Percentiles rank a stretch among this genome's conserved stretches.
Conservation (phyloP, 495 filamentous ascomycete species). For the Penicillium malachiteum region DNA sequence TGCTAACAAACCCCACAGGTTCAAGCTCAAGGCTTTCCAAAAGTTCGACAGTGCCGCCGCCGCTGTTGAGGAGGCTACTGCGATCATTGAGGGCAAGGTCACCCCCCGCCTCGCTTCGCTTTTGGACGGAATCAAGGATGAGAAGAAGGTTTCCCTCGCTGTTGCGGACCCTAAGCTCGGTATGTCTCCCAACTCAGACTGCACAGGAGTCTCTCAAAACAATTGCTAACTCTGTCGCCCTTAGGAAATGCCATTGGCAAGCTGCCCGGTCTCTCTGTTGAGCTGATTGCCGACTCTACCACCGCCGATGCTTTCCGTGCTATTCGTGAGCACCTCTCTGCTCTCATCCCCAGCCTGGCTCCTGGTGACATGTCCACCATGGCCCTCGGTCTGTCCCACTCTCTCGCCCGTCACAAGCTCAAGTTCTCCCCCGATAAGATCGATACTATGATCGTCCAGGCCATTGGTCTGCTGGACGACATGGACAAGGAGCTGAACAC, state of each 20-base stretch:
- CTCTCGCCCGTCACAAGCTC: constrained; percentile 94
- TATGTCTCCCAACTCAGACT: constrained; percentile 33
- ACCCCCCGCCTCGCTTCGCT: constrained; percentile 83
- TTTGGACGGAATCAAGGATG: constrained; percentile 88
- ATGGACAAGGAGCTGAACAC: constrained; percentile 98
- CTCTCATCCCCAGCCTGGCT: constrained; percentile 85
- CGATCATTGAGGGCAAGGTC: constrained; percentile 90
- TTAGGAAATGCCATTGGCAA: constrained; percentile 84
- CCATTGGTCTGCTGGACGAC: constrained; percentile 90
- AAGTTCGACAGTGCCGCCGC: constrained; percentile 90
- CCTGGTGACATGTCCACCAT: constrained; percentile 86
- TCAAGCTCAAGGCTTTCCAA: constrained; percentile 94
- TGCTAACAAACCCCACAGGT: constrained; percentile 49
- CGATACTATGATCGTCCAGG: constrained; percentile 98
- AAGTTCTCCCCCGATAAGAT: constrained; percentile 99
- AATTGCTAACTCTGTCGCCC: too few relatives aligned
- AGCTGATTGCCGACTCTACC: constrained; percentile 79
- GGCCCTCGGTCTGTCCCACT: constrained; percentile 94
- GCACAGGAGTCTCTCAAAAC: too few relatives aligned
- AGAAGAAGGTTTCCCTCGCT: constrained; percentile 94
- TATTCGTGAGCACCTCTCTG: constrained; percentile 85
- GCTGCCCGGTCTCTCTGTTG: constrained; percentile 80
- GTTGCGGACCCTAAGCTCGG: constrained; percentile 94
- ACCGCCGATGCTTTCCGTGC: constrained; percentile 89
- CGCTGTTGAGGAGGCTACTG: constrained; percentile 84